Evolutionary conservation across 2,329 filamentous ascomycete species (phyloP), one percentile per base, ranked within the genome.

Genomic region (Calycina herbarum): DNA sequence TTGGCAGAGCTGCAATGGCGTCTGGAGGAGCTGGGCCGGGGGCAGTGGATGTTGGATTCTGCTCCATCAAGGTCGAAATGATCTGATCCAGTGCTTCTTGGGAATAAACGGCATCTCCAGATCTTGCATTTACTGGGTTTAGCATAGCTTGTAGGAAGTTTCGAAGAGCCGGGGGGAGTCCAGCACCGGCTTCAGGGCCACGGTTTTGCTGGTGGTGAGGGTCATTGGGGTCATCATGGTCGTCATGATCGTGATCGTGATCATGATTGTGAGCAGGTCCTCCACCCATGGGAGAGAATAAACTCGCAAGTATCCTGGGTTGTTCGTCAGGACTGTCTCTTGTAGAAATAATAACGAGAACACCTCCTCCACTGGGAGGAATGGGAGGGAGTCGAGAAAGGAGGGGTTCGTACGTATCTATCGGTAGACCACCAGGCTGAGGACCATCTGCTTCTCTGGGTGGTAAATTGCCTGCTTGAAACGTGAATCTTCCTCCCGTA

Each of bases 51-150:
- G 84, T 84, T 1, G 88, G 85, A 65, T 93, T 90, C 66, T 92
- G 87, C 71, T 97, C 94, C 89, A 97, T 95, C 56, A 98, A 82
- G 71, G 91, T 86, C 0, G 92, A 90, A 64, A 99, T 90, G 69
- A 98, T 92, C 40, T 90, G 87, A 76, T 99, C 94, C 38, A 98
- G 81, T 2, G 91, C 94, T 79, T 97, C 93, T 78, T 98, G 92
- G 0, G 91, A 90, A 76, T 94, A 96, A 0, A 97, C 94, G 7
- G 89, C 92, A 77, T 98, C 94, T 24, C 93, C 92, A 66, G 85
- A 82, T 17, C 81, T 78, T 7, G 79, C 82, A 65, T 82, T 80
- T n/a, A 78, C 79, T 15, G 85, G 83, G 62, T 82, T 83, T 48
- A 88, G 77, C 29, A 89, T 70, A 42, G 77, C 76, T 7, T 79